Base-by-base conservation (phyloP, 108 stramenopile genomes). In the Aurantiochytrium sp. region DNA sequence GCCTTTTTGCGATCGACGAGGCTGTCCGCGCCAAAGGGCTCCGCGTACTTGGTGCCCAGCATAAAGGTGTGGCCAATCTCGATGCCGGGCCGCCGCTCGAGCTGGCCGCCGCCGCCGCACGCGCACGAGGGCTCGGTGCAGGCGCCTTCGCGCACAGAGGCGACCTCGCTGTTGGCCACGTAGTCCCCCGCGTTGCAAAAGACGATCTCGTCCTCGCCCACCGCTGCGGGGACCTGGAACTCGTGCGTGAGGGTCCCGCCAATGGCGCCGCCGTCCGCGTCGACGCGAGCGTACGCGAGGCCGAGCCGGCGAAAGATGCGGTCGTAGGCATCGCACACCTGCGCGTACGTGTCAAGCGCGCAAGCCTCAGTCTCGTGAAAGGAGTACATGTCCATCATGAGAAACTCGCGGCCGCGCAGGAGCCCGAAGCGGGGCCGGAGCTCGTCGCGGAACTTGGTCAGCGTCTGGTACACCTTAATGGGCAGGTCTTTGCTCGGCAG, bases 371-470 rank as follows among this genome's bases (percentile, higher is more conserved):
- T 81, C 69, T 39, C 69, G 36, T 81, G 69, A 22, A 81, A 81
- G 41, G 41, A 81, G 69, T 81, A 81, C 41, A 81, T 21, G 42
- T 81, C 69, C 69, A 45, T 81, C 69, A 81, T 81, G 69, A 81
- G 37, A 30, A 81, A 81, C 69, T 81, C 69, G 22, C 69, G 21
- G 8, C 69, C 69, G 37, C 69, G 69, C 21, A 81, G 36, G n/a
- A 81, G 69, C n/a, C 69, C 69, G 22, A 81, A 81, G 4, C 69
- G 37, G 15, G 69, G 69, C 42, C 69, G 69, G 12, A 45, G 69
- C 69, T 81, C 69, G 42, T 81, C 69, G 1, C 69, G 69, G 36
- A 45, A 81, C 42, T 81, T 81, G 4, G 36, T 45, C 41, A 8
- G 4, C 12, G 42, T 81, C 69, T 81, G 69, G 36, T 81, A 81